Conservation (phyloP, 805 yeast genomes). For the Candida arabinofermentans region DNA sequence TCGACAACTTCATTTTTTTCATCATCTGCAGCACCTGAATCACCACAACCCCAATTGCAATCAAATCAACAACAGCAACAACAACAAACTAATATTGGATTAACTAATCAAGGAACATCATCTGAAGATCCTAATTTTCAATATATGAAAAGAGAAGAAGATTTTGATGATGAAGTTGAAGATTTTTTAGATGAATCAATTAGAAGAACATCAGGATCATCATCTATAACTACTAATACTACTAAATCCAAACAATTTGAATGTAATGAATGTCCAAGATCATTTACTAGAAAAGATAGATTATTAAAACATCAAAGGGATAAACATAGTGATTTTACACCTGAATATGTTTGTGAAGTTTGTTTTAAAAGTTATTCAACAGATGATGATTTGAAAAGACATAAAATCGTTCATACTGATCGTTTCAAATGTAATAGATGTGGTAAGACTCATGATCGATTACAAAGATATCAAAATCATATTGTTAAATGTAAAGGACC, state of each 20-base stretch:
- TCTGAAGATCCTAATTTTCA: neutral
- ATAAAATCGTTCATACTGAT: constrained; percentile 5
- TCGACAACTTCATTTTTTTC: neutral
- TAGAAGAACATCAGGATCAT: too few relatives aligned
- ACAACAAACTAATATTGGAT: neutral
- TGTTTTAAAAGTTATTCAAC: constrained; percentile 5
- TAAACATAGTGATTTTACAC: constrained; percentile 3
- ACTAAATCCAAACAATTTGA: neutral
- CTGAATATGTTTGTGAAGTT: constrained; percentile 2
- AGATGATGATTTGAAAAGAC: constrained; percentile 8
- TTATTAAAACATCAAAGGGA: constrained; percentile 2
- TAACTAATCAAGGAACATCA: neutral
- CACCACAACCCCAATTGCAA: constrained; percentile 30
- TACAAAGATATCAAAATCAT: constrained; percentile 16
- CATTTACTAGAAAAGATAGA: constrained; percentile 8
- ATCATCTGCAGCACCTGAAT: constrained; percentile 1
- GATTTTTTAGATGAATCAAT: neutral
- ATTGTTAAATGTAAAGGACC: constrained; percentile 11
- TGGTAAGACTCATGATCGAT: constrained; percentile 7
- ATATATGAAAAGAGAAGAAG: too few relatives aligned
- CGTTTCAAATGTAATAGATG: constrained; percentile 5
- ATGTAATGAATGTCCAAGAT: constrained; percentile 3
- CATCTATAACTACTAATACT: neutral
- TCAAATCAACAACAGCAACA: neutral
- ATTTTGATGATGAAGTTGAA: neutral